Base-by-base conservation (phyloP, 1,139 yeast species). In the Pichia sp. region DNA sequence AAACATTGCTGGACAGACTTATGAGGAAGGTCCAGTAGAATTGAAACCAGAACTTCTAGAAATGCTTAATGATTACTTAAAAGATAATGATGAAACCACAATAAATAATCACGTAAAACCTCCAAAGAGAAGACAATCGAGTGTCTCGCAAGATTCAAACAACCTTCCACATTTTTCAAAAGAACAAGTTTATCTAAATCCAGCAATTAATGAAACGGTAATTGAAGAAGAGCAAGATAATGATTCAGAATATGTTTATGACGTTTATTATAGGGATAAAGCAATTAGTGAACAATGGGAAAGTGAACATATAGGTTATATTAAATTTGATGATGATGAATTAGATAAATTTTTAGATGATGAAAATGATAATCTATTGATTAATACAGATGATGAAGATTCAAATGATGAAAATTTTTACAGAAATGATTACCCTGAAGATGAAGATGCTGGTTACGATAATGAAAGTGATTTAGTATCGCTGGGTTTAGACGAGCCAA, bases 361-460 rank as follows among this genome's bases (percentile, higher is more conserved):
- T 41, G 66, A 69, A 16, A 75, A 68, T 30, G 82, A 76, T 30
- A 80, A 74, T 30, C 76, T 66, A 4, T 64, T 59, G 9, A 56
- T 54, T 28, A 62, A 68, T 8, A 67, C 71, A 0, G 71, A 71
- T 26, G 90, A 84, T 53, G 90, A 83, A 52, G 94, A 84, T 58
- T 82, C 90, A 1, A 84, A 84, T 56, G 96, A 96, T 12, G 97
- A 92, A 64, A 89, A 86, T 50, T 90, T 81, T 57, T 92, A 92
- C 61, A 80, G 81, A 57, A 92, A 92, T 63, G 97, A 92, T 59
- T 92, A 92, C 58, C 98, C 98, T 0, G 95, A 87, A 45, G 96
- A 87, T 58, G 96, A 87, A 55, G 92, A 84, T 57, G 86, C 61
- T 2, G 65, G 62, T 1, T 60, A 59, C 26, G 51, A 48, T 12